Base-by-base conservation (phyloP, 352 stramenopile species). In the Phytophthora constricta region DNA sequence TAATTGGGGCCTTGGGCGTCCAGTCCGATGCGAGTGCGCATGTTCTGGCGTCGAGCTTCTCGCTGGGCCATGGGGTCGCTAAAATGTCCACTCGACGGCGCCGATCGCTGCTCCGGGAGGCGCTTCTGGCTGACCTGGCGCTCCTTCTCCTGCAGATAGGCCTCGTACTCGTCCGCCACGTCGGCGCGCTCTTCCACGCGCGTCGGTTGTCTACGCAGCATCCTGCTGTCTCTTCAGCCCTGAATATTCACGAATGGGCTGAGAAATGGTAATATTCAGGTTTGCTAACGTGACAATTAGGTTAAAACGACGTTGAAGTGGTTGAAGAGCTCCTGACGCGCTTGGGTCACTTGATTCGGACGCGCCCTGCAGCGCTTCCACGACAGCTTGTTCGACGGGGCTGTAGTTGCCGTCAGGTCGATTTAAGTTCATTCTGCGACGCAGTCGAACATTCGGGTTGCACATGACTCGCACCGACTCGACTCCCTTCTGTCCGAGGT, bases 381-480 rank as follows among this genome's bases (percentile, higher is more conserved):
- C 57, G 31, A 87, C 76, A n/a, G 79, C 74, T 62, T 71, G 58
- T 42, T 87, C 79, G 1, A 85, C 74, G 2, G 76, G 73, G 34
- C 70, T 85, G 27, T 82, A 85, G 39, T 65, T 47, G 14, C 57
- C 70, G 13, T 74, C 51, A 1, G 19, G n/a, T 47, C 74, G 73
- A 5, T 67, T 34, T n/a, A 90, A 51, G 17, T 77, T 75, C 76
- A 93, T 89, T n/a, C 52, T 67, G 14, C 48, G 56, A 23, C 65
- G 76, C 51, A 93, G 58, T 4, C 47, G 37, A 23, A 93, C 73
- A 47, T 87, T 88, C 4, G 85, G 85, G 41, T 92, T 91, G 71
- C 77, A 87, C 71, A 92, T 91, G 55, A 92, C 81, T 11, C 85
- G 83, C 41, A 93, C 84, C 22, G 77, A 86, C 19, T 79, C 77